A percentile compares a stretch with the other conserved stretches of the same genome.
phyloP scores from a whole-genome alignment of 139 green algal species.

The Volvox reticuliferus region DNA sequence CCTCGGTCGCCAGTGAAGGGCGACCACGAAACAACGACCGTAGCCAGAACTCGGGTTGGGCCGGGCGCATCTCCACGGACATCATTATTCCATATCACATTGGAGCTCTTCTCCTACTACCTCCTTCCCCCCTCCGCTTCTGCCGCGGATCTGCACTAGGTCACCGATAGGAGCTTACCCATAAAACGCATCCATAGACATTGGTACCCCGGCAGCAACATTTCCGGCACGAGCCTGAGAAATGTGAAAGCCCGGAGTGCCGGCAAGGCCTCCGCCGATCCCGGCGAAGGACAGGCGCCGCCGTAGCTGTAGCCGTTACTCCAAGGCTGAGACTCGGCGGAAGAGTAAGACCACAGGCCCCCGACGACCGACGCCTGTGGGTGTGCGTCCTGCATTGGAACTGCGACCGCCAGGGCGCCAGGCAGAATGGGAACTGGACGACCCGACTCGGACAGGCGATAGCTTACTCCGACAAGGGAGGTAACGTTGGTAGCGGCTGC shows the following conservation, averaged over 20 bases:
- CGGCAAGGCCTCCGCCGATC: slow-evolving; percentile 61
- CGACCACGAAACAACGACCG: no score
- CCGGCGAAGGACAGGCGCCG: slow-evolving; percentile 9
- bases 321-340: not conserved
- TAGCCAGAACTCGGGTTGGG: no score
- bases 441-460: slow-evolving; percentile 34
- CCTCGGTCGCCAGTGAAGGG: no score
- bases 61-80: no score
- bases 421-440: not conserved
- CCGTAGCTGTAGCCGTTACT: not conserved
- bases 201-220: slow-evolving; percentile 76
- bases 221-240: slow-evolving; percentile 81
- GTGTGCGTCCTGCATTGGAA: not conserved
- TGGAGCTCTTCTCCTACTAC: no score
- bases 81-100: no score
- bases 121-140: no score
- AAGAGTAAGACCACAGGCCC: not conserved
- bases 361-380: not conserved
- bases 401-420: not conserved
- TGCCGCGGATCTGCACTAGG: no score
- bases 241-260: slow-evolving; percentile 89
- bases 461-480: not conserved
- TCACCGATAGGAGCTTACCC: slow-evolving; percentile 52
- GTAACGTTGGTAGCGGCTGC: not conserved
- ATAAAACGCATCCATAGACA: slow-evolving; percentile 78